Evolutionary conservation across 495 filamentous ascomycete genomes (phyloP).

Genomic region (Aspergillus nanangensis): DNA sequence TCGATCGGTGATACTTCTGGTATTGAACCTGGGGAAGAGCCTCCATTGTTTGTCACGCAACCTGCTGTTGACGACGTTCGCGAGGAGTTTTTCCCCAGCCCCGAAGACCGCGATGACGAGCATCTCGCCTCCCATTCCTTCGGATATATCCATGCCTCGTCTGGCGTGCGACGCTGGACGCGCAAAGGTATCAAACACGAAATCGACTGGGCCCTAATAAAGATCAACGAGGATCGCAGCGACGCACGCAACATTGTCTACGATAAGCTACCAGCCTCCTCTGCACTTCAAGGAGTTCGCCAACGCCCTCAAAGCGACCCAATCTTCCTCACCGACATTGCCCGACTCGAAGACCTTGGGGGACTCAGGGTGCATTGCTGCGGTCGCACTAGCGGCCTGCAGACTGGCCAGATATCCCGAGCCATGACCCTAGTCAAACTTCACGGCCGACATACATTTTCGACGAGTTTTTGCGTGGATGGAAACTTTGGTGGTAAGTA

Average conservation of each 20-base stretch:
- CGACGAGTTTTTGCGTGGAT: conserved; percentile 74
- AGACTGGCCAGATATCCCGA: conserved; percentile 68
- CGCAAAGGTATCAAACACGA: conserved; percentile 71
- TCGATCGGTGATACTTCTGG: conserved; percentile 84
- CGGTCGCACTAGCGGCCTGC: conserved; percentile 83
- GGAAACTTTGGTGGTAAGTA: conserved; percentile 63
- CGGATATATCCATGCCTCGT: conserved; percentile 83
- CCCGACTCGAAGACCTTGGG: conserved; percentile 53
- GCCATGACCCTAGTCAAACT: conserved; percentile 79
- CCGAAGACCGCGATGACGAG: conserved; percentile 61
- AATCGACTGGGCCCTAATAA: conserved; percentile 93
- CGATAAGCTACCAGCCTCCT: conserved; percentile 35
- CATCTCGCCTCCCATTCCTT: conserved; percentile 74
- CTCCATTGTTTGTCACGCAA: conserved; percentile 71
- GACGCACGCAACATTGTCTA: conserved; percentile 65
- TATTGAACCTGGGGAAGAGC: conserved; percentile 67
- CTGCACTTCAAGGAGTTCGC: conserved; percentile 6
- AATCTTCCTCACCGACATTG: conserved; percentile 38
- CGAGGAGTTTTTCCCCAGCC: conserved; percentile 66
- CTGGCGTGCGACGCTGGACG: conserved; percentile 71
- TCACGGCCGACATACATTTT: conserved; percentile 72
- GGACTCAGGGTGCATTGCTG: conserved; percentile 80
- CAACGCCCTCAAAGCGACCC: conserved; percentile 19
- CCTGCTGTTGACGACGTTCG: conserved; percentile 83
- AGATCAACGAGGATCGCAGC: conserved; percentile 66